A percentile compares a stretch with the other conserved stretches of the same genome.
Conservation (phyloP, 768 basidiomycete species). For the Tricholomella constricta region DNA sequence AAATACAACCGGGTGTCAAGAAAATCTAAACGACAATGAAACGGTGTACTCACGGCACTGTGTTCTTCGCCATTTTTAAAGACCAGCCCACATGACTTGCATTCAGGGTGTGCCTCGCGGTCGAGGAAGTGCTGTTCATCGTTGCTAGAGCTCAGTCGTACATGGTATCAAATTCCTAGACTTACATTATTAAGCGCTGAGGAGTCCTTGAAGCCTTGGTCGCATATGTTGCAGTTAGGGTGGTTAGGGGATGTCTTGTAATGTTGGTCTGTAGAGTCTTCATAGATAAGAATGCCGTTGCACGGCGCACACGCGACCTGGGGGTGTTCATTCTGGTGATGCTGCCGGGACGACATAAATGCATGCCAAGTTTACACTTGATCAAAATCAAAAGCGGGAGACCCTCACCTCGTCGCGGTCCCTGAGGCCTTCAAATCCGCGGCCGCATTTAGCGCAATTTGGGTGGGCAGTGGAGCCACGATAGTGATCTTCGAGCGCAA, state of each 20-base stretch:
- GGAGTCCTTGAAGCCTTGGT: not conserved
- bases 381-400: not conserved
- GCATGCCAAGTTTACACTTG: not conserved
- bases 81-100: not conserved
- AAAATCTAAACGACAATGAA: too few relatives aligned
- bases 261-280: slow-evolving; percentile 20
- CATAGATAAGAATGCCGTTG: slow-evolving; percentile 27
- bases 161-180: not conserved
- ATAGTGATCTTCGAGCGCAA: slow-evolving; percentile 48
- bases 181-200: not conserved
- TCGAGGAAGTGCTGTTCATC: not conserved
- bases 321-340: slow-evolving; percentile 29
- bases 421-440: slow-evolving; percentile 38
- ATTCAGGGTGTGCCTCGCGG: not conserved
- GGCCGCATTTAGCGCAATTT: slow-evolving; percentile 45
- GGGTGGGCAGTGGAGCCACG: slow-evolving; percentile 45
- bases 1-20: too few relatives aligned
- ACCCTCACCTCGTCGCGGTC: slow-evolving; percentile 33
- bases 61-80: not conserved
- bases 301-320: slow-evolving; percentile 26
- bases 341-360: slow-evolving; percentile 23
- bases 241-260: not conserved
- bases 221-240: not conserved
- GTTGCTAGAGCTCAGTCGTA: not conserved
- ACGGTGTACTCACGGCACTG: not conserved